A percentile compares a stretch with the other conserved stretches of the same genome.
These are phyloP conservation scores for Myochromella boudieri DNA, from an alignment of 768 basidiomycete genomes.

Conservation along the genomic window DNA sequence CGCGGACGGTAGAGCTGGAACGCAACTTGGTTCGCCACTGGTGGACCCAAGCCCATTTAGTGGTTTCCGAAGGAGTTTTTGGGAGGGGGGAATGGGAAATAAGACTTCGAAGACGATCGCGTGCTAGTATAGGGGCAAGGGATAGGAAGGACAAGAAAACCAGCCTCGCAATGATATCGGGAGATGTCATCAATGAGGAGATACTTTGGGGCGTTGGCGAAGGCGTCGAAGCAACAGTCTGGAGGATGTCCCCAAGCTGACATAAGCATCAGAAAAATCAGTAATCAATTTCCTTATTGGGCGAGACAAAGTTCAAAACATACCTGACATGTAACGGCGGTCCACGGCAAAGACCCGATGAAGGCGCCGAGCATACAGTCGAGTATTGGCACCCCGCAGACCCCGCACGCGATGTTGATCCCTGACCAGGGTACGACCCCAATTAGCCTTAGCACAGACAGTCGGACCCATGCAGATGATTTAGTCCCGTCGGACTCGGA, in stretches of 20 bases:
- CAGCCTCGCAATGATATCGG: conserved; percentile 81
- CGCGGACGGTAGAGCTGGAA: conserved; percentile 49
- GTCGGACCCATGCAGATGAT: conserved; percentile 74
- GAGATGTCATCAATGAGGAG: conserved; percentile 82
- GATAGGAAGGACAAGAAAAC: conserved; percentile 81
- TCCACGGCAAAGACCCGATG: conserved; percentile 86
- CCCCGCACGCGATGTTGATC: conserved; percentile 95
- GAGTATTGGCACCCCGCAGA: conserved; percentile 73
- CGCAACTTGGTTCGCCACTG: conserved; percentile 67
- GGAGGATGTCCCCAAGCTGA: conserved; percentile 85
- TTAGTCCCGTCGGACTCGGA: conserved; percentile 30
- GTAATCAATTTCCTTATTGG: conserved; percentile 6
- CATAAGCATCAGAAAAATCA: conserved; percentile 17
- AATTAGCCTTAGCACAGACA: conserved; percentile 85
- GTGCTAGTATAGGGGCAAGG: conserved; percentile 82
- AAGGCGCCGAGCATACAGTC: conserved; percentile 83
- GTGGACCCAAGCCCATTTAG: conserved; percentile 63
- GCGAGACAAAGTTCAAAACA: conserved; percentile 28
- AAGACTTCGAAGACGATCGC: conserved; percentile 61
- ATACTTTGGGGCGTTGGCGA: conserved; percentile 74
- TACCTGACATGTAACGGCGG: conserved; percentile 89
- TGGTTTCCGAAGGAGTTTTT: conserved; percentile 25
- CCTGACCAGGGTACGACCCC: conserved; percentile 97
- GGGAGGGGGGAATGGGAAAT: conserved; percentile 34
- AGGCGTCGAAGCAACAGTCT: conserved; percentile 75